These are phyloP conservation scores for Coniosporium tulheliwenetii DNA, from an alignment of 2,329 filamentous ascomycete species.

Conservation along the genomic window DNA sequence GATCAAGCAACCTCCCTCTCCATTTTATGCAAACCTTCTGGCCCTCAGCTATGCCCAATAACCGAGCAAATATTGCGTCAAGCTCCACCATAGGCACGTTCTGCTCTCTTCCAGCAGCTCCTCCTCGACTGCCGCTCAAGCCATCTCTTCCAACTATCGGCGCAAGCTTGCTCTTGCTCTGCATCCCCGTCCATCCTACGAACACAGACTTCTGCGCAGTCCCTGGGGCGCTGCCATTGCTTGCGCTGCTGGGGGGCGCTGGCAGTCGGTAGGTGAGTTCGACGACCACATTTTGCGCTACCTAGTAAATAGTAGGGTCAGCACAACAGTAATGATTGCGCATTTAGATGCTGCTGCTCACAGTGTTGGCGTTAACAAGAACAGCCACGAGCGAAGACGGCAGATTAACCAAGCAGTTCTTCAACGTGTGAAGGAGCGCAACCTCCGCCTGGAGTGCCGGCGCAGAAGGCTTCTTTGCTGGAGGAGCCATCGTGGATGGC, in stretches of 20 bases:
- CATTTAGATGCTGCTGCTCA: slow-evolving; percentile 23
- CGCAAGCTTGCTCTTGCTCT: slow-evolving; percentile 69
- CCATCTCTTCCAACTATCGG: slow-evolving; percentile 62
- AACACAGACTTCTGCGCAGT: slow-evolving; percentile 54
- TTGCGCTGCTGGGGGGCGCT: slow-evolving; percentile 23
- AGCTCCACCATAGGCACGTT: slow-evolving; percentile 70
- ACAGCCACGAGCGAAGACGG: slow-evolving; percentile 71
- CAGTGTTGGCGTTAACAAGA: slow-evolving; percentile 78
- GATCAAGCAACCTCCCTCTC: too few species aligned
- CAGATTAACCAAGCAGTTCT: slow-evolving; percentile 90
- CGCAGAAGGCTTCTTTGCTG: slow-evolving; percentile 25
- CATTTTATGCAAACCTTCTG: slow-evolving; percentile 44
- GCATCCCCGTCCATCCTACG: slow-evolving; percentile 95
- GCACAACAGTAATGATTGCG: slow-evolving; percentile 3
- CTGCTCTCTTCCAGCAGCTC: slow-evolving; percentile 49
- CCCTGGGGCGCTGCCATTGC: neutral
- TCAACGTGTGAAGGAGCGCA: slow-evolving; percentile 62
- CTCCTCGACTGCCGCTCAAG: slow-evolving; percentile 42
- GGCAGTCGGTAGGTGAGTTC: slow-evolving; percentile 66
- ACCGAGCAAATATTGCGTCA: slow-evolving; percentile 66
- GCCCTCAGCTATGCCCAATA: slow-evolving; percentile 64
- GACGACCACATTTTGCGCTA: slow-evolving; percentile 90
- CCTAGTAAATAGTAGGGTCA: slow-evolving; percentile 37
- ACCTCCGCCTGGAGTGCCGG: slow-evolving; percentile 61
- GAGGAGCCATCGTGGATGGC: slow-evolving; percentile 18